phyloP scores from a whole-genome alignment of 305 asterid genomes.

The Ilex paraguariensis region DNA sequence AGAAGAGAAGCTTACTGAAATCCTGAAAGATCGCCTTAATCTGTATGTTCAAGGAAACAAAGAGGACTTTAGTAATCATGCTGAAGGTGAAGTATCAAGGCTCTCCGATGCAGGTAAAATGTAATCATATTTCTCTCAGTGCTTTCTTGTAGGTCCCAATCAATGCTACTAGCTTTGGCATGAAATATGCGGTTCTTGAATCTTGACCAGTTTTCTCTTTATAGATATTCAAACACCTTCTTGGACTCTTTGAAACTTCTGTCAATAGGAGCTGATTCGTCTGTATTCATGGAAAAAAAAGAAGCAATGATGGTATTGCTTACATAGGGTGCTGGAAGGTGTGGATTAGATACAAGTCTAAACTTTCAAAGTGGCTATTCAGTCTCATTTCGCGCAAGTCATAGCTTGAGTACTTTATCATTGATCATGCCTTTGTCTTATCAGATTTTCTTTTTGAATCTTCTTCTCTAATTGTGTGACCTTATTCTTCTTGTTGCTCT shows the following conservation, averaged over 20 bases:
- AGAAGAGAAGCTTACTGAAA: conserved; percentile 86
- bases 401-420: no score
- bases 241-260: not conserved
- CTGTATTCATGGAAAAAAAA: no score
- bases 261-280: not conserved
- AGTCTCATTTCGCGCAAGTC: no score
- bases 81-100: conserved; percentile 81
- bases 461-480: no score
- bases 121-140: conserved; percentile 5
- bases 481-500: no score
- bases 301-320: no score
- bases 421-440: no score
- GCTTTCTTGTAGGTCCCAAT: conserved; percentile 4
- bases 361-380: no score
- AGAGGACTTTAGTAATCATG: conserved; percentile 67
- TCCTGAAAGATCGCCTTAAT: conserved; percentile 75
- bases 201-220: not conserved
- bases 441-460: no score
- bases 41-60: conserved; percentile 88
- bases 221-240: not conserved
- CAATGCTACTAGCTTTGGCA: not conserved
- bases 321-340: no score
- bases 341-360: no score
- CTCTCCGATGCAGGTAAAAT: conserved; percentile 88
- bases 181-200: not conserved